Evolutionary conservation across 768 basidiomycete genomes (phyloP), one percentile per base, ranked within the genome.

Genomic region (Symmetrospora coprosmae): DNA sequence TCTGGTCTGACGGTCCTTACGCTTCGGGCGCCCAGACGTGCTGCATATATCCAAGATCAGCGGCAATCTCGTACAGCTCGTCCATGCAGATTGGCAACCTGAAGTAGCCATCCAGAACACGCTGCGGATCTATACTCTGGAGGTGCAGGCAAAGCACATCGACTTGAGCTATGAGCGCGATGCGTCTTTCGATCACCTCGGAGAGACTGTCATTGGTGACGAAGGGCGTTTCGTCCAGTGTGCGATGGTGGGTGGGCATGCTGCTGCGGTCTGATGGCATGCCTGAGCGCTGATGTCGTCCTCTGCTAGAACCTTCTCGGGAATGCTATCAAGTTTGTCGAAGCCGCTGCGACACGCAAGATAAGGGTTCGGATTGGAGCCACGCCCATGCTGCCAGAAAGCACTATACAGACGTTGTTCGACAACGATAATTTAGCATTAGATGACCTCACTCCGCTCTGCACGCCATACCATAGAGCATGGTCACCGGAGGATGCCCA

Each of bases 41-140:
- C 56, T 61, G 34, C 60, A 61, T 35, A 47, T 61, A 16, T 61
- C 60, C 52, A 61, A 61, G 23, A 50, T 61, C 35, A 61, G 60
- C 28, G 61, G 58, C 4, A 50, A 50, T 38, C 56, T 63, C 6
- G 62, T 63, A 13, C 39, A 49, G 17, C 46, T 63, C 13, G 50
- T 45, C n/a, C 43, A 47, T 41, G 43, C 23, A 16, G 52, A 53
- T 2, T 63, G 52, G 33, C 23, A 47, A 19, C 53, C 62, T 14
- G 23, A 16, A 4, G 58, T 37, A 13, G 31, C 62, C 5, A 21
- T 59, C 9, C 30, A 46, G 16, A 41, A 63, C 17, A 37, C 45
- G 17, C 17, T 63, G 6, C 40, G 43, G 39, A 63, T 63, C 58
- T 63, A 59, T 37, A 58, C 34, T 31, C 41, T 59, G 2, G 62